Evolutionary conservation across 495 filamentous ascomycete species (phyloP).

Genomic region (Cryomyces minteri): DNA sequence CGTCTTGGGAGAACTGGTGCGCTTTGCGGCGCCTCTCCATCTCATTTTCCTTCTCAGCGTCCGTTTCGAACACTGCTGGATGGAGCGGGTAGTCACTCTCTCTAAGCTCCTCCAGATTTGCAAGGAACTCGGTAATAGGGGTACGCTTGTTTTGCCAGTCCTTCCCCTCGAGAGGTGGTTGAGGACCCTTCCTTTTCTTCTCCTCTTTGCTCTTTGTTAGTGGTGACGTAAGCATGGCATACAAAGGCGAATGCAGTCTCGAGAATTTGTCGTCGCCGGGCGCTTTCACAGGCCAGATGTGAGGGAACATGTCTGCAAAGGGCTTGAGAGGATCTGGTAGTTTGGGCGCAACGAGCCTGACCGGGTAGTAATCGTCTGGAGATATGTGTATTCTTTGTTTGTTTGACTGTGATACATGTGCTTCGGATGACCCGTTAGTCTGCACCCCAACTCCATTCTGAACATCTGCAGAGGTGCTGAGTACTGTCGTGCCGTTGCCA

Average conservation of each 20-base stretch:
- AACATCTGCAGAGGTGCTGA: background rate
- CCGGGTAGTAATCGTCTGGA: conserved; percentile 54
- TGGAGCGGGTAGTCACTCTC: conserved; percentile 72
- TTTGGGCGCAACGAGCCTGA: conserved; percentile 34
- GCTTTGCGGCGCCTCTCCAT: conserved; percentile 25
- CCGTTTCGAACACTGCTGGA: conserved; percentile 38
- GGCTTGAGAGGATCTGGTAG: conserved; percentile 46
- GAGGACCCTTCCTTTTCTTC: conserved; percentile 29
- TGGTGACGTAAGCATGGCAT: conserved; percentile 55
- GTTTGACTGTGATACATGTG: background rate
- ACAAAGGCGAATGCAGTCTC: conserved; percentile 67
- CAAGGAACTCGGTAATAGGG: conserved; percentile 57
- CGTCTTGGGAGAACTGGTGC: conserved; percentile 33
- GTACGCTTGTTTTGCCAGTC: conserved; percentile 51
- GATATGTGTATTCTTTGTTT: conserved; percentile 2
- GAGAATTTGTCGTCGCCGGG: conserved; percentile 66
- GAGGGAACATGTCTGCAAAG: conserved; percentile 65
- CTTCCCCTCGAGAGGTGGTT: conserved; percentile 36
- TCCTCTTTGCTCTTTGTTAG: conserved; percentile 31
- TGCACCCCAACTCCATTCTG: background rate
- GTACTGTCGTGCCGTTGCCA: background rate
- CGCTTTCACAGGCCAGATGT: conserved; percentile 76
- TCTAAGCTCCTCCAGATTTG: conserved; percentile 48
- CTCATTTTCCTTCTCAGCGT: conserved; percentile 26
- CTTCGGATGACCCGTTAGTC: background rate